Evolutionary conservation across 2,329 filamentous ascomycete species (phyloP), one percentile per base, ranked within the genome.

Genomic region (Trichoderma guizhouense): DNA sequence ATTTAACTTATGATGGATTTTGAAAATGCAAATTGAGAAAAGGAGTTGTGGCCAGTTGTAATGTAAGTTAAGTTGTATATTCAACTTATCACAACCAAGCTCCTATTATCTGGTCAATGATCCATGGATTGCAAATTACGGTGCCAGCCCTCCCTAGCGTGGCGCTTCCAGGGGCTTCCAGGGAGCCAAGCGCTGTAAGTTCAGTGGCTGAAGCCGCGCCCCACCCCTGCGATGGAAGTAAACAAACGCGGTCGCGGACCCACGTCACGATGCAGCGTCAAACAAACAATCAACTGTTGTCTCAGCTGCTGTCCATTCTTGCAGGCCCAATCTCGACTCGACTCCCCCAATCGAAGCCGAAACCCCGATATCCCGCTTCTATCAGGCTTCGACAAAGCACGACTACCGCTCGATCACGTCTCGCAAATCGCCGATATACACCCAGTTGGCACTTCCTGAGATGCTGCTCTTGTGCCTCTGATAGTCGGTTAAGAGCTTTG

Each of bases 181-280:
- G 57, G 57, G 57, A 60, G 57, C 26, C 39, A 32, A 69, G 55
- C 28, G 12, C 15, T 58, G 57, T 43, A 57, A 53, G 30, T 43
- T 64, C 60, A 32, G 58, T 64, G 68, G 62, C 62, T 71, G 62
- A 34, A 57, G 32, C 18, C 7, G 57, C 9, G 57, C 68, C 61
- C 69, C 69, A 71, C 69, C 24, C 9, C 11, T 32, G 34, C 43
- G 36, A 55, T 32, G 30, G 74, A 78, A 76, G 79, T 80, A 80
- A 80, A 80, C 79, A 80, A 80, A 80, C 79, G 77, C 78, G 77
- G 60, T 66, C 57, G 57, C 47, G 47, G 47, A 14, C 57, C 30
- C 67, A 69, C 39, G 57, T 62, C 66, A 69, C 57, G 57, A 62
- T 60, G 26, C 53, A 60, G 57, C 18, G 57, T 60, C 57, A 66